These are phyloP conservation scores for Nicotiana noctiflora DNA, from an alignment of 257 asterid species.

Conservation along the genomic window DNA sequence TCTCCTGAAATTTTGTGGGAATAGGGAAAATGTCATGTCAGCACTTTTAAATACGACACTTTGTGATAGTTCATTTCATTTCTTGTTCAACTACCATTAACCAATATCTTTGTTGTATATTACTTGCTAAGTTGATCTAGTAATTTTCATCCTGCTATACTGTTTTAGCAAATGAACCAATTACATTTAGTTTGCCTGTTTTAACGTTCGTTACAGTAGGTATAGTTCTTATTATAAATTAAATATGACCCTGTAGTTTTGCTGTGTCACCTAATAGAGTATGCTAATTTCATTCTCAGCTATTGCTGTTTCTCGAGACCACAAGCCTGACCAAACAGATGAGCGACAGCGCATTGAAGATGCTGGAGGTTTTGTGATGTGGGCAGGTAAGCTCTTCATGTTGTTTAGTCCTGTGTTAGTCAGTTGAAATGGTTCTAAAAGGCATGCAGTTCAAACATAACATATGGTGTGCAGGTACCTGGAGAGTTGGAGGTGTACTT, in stretches of 20 bases:
- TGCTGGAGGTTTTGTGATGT: conserved; percentile 99
- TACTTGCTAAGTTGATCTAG: background rate
- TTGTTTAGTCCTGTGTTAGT: background rate
- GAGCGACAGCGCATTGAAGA: conserved; percentile 92
- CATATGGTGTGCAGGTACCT: conserved; percentile 53
- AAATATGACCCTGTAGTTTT: background rate
- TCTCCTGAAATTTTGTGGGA: background rate
- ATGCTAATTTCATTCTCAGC: conserved; percentile 39
- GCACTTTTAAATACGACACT: background rate
- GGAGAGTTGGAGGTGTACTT: conserved; percentile 99
- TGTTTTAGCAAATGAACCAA: background rate
- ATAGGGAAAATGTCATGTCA: background rate
- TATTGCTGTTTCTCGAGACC: conserved; percentile 88
- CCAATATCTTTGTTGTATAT: background rate
- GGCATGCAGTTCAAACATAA: background rate
- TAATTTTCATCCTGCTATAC: background rate
- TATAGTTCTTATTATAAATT: background rate
- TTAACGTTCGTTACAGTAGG: background rate
- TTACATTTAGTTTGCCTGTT: background rate
- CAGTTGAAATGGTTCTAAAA: background rate
- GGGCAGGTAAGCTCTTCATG: conserved; percentile 66
- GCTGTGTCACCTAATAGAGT: background rate
- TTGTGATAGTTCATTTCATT: background rate
- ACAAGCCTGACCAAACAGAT: conserved; percentile 93
- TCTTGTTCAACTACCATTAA: background rate